Base-by-base conservation (phyloP, 495 filamentous ascomycete species). In the Xylaria nigripes region DNA sequence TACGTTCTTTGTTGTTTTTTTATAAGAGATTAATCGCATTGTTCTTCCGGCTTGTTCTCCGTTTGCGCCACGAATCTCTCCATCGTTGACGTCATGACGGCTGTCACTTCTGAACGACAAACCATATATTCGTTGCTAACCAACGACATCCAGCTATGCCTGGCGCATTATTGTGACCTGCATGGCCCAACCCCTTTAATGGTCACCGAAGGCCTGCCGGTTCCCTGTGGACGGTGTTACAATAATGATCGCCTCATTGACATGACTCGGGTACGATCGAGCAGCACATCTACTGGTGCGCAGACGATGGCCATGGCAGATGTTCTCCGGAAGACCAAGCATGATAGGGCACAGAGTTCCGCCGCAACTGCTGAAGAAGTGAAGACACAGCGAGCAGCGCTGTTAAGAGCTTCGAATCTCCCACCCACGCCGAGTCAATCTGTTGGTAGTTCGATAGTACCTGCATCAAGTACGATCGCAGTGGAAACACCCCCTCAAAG, bases 121-220 rank as follows among this genome's bases (percentile, higher is more conserved):
- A 54, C 62, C 34, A 49, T 67, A 45, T 61, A 61, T 16, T 61
- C 65, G 48, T 27, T 61, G 68, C 72, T 76, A 60, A 76, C 69
- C 15, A 59, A 60, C 27, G 58, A 63, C 45, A 51, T 78, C 54
- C 71, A 96, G 91, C 81, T 96, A 65, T 94, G 89, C 68, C 81
- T 96, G 61, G 91, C 91, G 64, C 91, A 96, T 74, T 96, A 95
- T 70, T 96, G 91, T 77, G 91, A 96, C 71, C 78, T 90, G 62
- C 90, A 96, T 77, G 91, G 91, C 56, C 91, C 91, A 12, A 96
- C 90, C 46, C 93, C 90, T 48, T 84, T 96, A 69, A 87, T 96
- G 72, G 95, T 94, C 68, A 96, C 91, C 50, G 90, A 96, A 71
- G 86, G 87, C 46, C 74, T 87, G 22, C 86, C 88, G 1, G 84